These are phyloP conservation scores for Verticillium albo-atrum DNA, from an alignment of 2,329 filamentous ascomycete genomes.

Conservation along the genomic window DNA sequence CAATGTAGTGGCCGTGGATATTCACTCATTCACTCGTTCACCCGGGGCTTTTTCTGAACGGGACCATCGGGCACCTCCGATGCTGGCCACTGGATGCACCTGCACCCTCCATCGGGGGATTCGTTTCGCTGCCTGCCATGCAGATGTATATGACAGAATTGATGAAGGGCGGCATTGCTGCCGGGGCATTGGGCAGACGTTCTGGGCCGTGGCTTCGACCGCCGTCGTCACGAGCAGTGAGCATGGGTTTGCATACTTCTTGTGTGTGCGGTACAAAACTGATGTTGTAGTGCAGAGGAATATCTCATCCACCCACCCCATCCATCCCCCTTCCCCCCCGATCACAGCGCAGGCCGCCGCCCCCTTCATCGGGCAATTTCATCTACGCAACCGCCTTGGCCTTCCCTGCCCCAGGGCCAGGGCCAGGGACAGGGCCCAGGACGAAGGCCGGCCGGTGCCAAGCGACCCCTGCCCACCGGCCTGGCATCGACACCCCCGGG, in stretches of 20 bases:
- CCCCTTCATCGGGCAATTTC: slow-evolving; percentile 38
- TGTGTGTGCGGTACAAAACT: background rate
- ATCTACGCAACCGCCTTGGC: slow-evolving; percentile 32
- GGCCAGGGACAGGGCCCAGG: slow-evolving; percentile 14
- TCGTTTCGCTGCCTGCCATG: background rate
- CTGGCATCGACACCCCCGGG: background rate
- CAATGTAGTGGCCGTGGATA: background rate
- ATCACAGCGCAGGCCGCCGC: slow-evolving; percentile 2
- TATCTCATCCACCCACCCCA: slow-evolving; percentile 18
- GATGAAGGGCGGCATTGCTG: background rate
- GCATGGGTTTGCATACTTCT: background rate
- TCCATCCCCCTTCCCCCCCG: background rate
- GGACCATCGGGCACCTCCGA: no score
- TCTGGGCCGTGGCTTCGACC: background rate
- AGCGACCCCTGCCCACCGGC: slow-evolving; percentile 14
- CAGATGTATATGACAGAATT: background rate
- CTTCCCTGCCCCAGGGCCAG: slow-evolving; percentile 5
- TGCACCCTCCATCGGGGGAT: background rate
- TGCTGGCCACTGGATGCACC: background rate
- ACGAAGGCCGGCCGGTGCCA: slow-evolving; percentile 8
- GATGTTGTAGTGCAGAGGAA: slow-evolving; percentile 16
- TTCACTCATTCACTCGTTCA: background rate
- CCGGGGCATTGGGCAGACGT: background rate
- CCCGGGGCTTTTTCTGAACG: no score
- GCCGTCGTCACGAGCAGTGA: background rate